Evolutionary conservation across 176 grass and related monocot genomes (phyloP), one percentile per base, ranked within the genome.

Genomic region (Hyparrhenia diplandra): DNA sequence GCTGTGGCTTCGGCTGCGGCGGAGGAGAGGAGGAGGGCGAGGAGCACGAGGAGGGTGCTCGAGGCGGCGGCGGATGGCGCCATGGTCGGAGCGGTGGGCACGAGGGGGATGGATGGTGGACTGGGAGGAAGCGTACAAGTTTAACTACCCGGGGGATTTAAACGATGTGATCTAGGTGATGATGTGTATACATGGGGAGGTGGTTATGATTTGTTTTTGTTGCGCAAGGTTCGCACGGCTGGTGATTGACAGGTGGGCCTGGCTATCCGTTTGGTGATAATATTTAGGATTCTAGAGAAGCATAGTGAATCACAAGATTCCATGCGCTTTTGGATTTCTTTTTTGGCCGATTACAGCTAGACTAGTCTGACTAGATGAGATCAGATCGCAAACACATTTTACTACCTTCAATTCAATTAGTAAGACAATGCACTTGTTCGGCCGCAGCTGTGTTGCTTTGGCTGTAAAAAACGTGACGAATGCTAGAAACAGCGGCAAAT

Each of bases 71-170:
- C 20, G 39, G 76, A 13, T 14, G 70, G 57, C 5, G 83, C 75
- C 83, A 85, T 82, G 55, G 83, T 46, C 35, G 63, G 28, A 66
- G 69, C 61, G 74, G 83, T 21, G 72, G 17, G 57, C 71, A 64
- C 45, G 58, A 73, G 77, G 29, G 16, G n/a, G n/a, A n/a, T n/a
- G 28, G 8, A 18, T 6, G 34, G 1, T 36, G 20, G 52, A 55
- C 52, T 57, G 67, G 20, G 29, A 10, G 71, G 69, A 5, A 62
- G 64, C 43, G 51, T 16, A n/a, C n/a, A n/a, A 70, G 25, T 71
- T 73, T 27, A 87, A 35, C 13, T 12, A 17, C 12, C 25, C 4
- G 24, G 5, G 5, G 21, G 68, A 29, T 84, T 79, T 74, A 80
- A 79, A 74, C 81, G 8, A 61, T 69, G 86, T 16, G 37, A 31